Conservation (phyloP, 139 green algal genomes). For the Zygnema cylindricum region DNA sequence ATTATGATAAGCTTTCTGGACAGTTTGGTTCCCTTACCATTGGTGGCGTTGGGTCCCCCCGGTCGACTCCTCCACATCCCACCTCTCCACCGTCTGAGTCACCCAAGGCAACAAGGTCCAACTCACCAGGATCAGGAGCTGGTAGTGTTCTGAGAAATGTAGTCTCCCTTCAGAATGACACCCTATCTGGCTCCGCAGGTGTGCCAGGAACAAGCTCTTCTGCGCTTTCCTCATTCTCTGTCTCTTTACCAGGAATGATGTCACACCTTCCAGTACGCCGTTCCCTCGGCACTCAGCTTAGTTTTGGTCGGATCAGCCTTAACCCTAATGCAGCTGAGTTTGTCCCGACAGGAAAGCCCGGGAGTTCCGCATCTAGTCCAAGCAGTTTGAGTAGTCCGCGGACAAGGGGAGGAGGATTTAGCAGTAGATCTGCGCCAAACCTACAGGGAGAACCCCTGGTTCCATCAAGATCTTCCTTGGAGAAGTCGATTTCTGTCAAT, state of each 20-base stretch:
- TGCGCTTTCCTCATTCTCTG: not conserved
- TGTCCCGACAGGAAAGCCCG: conserved; percentile 21
- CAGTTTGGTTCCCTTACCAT: not conserved
- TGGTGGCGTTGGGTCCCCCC: not conserved
- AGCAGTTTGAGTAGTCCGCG: not conserved
- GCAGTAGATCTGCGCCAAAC: conserved; percentile 8
- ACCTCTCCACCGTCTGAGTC: not conserved
- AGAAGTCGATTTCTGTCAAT: conserved; percentile 12
- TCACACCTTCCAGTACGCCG: not conserved
- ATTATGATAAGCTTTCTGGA: not conserved
- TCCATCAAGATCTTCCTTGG: not conserved
- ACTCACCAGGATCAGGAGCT: not conserved
- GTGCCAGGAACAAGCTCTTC: not conserved
- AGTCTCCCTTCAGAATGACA: not conserved
- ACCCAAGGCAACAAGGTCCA: not conserved
- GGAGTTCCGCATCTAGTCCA: not conserved
- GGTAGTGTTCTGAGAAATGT: not conserved
- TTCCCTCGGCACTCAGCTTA: conserved; percentile 11
- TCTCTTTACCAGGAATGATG: not conserved
- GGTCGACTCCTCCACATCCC: not conserved
- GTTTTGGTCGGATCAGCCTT: conserved; percentile 48
- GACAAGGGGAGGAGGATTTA: not conserved
- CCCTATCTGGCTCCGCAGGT: not conserved
- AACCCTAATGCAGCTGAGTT: conserved; percentile 60
- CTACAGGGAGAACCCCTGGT: not conserved